phyloP scores from a whole-genome alignment of 1,284 basidiomycete species.

The Caloboletus inedulis region DNA sequence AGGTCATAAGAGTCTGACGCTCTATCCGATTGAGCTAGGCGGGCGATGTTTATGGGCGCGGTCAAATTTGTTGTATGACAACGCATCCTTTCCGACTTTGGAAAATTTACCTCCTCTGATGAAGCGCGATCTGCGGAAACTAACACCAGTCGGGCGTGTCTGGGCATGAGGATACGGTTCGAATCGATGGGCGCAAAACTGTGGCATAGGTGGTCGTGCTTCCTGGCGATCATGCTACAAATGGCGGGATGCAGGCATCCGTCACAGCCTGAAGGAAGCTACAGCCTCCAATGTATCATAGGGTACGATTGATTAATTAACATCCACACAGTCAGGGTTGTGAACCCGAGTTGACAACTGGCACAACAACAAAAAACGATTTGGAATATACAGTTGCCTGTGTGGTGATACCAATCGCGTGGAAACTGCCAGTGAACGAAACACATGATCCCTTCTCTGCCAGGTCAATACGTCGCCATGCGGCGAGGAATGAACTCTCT shows the following conservation, averaged over 20 bases:
- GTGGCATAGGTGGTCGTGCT: conserved; percentile 18
- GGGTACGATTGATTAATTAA: conserved; percentile 24
- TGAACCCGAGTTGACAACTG: conserved; percentile 11
- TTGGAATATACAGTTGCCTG: not conserved
- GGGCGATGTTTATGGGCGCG: conserved; percentile 38
- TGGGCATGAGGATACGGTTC: conserved; percentile 8
- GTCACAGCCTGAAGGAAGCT: conserved; percentile 18
- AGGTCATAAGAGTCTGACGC: conserved; percentile 65
- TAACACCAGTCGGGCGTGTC: not conserved
- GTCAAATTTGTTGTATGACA: not conserved
- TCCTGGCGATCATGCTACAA: conserved; percentile 11
- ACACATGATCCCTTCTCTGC: not conserved
- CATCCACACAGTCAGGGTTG: conserved; percentile 19
- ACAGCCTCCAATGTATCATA: conserved; percentile 17
- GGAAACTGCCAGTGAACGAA: not conserved
- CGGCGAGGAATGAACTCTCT: too few species aligned
- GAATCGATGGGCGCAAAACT: conserved; percentile 26
- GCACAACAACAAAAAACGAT: conserved; percentile 2
- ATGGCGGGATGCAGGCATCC: conserved; percentile 16
- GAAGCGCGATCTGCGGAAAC: conserved; percentile 18
- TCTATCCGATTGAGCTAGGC: conserved; percentile 87
- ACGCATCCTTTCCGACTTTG: conserved; percentile 11
- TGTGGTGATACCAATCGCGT: conserved; percentile 2
- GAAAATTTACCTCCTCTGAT: not conserved
- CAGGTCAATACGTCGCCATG: too few species aligned